These are phyloP conservation scores for Bothriochloa decipiens DNA, from an alignment of 176 grass and related monocot species.

Conservation along the genomic window DNA sequence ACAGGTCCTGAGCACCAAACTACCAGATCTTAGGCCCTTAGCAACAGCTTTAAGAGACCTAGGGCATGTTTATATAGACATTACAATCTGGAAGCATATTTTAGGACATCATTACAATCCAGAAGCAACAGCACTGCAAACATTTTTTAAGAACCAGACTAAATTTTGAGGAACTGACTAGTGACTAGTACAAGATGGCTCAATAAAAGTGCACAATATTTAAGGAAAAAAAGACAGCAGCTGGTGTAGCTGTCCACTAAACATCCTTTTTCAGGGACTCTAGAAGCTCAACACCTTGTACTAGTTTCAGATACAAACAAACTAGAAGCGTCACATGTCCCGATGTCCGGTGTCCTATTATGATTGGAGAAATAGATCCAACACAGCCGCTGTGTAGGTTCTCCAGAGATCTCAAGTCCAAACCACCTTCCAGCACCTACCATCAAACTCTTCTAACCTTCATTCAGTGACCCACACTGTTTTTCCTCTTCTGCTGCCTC, in stretches of 20 bases:
- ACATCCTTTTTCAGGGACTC: slow-evolving; percentile 49
- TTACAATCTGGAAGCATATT: no score
- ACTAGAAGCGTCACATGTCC: background rate
- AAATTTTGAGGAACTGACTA: background rate
- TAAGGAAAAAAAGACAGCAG: background rate
- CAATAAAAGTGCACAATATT: background rate
- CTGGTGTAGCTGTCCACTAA: slow-evolving; percentile 18
- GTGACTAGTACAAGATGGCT: background rate
- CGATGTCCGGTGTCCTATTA: background rate
- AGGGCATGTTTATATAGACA: no score
- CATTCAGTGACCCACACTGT: background rate
- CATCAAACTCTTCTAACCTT: background rate
- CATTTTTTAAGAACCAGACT: no score
- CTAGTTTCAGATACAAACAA: slow-evolving; percentile 8
- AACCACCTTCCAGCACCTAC: slow-evolving; percentile 35
- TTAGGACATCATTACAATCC: no score
- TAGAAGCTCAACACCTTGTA: slow-evolving; percentile 16
- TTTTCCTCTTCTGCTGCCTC: background rate
- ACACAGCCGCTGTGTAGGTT: slow-evolving; percentile 4
- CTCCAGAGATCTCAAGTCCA: slow-evolving; percentile 8
- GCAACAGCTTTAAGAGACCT: background rate
- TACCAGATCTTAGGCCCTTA: background rate
- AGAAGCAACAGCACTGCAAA: no score
- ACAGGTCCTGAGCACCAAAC: background rate
- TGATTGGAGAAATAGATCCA: background rate